phyloP scores from a whole-genome alignment of 225 moss, liverwort and hornwort genomes.

The Neckera pumila region DNA sequence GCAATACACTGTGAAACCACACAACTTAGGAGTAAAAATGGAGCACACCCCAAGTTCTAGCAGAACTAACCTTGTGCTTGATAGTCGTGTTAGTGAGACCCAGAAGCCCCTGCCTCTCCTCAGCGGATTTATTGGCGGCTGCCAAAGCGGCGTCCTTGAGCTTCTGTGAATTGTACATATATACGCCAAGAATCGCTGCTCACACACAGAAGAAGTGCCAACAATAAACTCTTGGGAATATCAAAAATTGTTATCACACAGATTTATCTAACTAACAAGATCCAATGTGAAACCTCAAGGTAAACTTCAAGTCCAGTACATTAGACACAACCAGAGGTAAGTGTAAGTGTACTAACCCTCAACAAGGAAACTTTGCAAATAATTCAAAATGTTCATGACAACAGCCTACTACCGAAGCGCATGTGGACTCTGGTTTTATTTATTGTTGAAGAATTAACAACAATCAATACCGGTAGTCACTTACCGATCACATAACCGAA shows the following conservation, averaged over 20 bases:
- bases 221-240: background rate
- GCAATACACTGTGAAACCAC: background rate
- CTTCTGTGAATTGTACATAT: conserved; percentile 42
- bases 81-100: conserved; percentile 5
- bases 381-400: background rate
- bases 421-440: background rate
- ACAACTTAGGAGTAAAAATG: background rate
- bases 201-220: background rate
- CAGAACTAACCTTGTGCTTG: conserved; percentile 26
- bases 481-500: conserved; percentile 48
- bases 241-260: background rate
- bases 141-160: conserved; percentile 19
- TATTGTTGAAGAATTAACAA: background rate
- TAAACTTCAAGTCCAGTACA: background rate
- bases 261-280: background rate
- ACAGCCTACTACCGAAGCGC: background rate
- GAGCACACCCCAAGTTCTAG: background rate
- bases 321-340: background rate
- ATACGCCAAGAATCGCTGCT: conserved; percentile 43
- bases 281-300: background rate
- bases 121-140: conserved; percentile 6
- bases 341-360: background rate
- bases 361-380: background rate
- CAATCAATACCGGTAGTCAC: background rate
- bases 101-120: conserved; percentile 20